Evolutionary conservation across 1,139 yeast species (phyloP), one percentile per base, ranked within the genome.

Genomic region (Lodderomyces theae): DNA sequence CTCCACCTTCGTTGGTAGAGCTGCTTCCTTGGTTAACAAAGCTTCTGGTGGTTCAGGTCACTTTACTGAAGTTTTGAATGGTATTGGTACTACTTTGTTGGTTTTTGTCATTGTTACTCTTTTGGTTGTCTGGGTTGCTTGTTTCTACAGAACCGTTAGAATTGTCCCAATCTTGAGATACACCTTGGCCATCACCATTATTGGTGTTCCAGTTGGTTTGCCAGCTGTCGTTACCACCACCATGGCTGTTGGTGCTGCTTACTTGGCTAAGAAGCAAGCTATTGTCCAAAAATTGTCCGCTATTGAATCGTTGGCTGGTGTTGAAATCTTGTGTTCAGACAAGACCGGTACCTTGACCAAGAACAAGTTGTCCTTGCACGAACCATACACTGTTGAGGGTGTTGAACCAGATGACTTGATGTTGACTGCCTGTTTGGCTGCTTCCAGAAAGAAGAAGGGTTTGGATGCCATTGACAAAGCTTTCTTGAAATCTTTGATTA

Each of bases 201-300:
- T 92, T 63, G 98, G 98, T 86, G 98, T 92, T 58, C 98, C 98
- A 72, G 98, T 90, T 61, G 97, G 97, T 86, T 82, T 90, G 67
- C 97, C 97, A 71, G 97, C 96, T 69, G 97, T 90, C 66, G 96
- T 90, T 60, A 90, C 97, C 78, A 90, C 97, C 62, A 90, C 97
- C 69, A 88, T 90, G 95, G 97, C 97, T 72, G 97, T 90, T 71
- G 97, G 97, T 82, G 97, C 97, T 68, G 97, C 97, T 66, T 89
- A 89, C 87, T 80, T 90, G 65, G 97, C 97, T 63, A 89, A 89
- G 82, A 89, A 89, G 75, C 89, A 89, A 77, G 97, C 97, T 60
- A 90, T 90, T 79, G 97, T 90, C 58, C 97, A 90, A 77, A 90
- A 90, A 73, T 81, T 90, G 64, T 87, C 96, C 70, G 97, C 97